Evolutionary conservation across 345 rosid species (phyloP).

Genomic region (Barbarea vulgaris): DNA sequence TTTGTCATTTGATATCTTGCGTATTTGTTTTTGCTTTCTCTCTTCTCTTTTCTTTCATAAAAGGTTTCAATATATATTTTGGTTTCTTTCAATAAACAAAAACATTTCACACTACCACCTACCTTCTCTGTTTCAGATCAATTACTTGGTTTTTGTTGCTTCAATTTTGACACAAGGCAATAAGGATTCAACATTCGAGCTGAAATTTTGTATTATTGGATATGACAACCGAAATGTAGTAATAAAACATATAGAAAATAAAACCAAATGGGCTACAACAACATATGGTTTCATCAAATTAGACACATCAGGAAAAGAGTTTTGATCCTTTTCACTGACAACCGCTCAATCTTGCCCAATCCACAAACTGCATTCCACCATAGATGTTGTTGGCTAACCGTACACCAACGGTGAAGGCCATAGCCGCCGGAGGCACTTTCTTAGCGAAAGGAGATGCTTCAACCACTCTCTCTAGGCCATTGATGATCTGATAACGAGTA

Average conservation of each 20-base stretch:
- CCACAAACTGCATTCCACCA: conserved; percentile 92
- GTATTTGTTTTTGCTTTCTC: not conserved
- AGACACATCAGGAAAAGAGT: not conserved
- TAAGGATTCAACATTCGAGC: not conserved
- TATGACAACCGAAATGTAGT: conserved; percentile 1
- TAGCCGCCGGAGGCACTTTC: conserved; percentile 67
- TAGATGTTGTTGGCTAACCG: conserved; percentile 82
- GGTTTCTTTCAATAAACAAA: not conserved
- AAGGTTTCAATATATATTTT: not conserved
- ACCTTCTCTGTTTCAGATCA: not conserved
- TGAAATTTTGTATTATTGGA: not conserved
- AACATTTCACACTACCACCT: not conserved
- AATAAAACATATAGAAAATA: not conserved
- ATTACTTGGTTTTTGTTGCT: not conserved
- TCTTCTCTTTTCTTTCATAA: not conserved
- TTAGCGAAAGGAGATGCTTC: conserved; percentile 78
- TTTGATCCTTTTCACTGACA: conserved; percentile 45
- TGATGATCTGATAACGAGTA: conserved; percentile 75
- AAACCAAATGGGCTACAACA: conserved; percentile 22
- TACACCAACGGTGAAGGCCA: conserved; percentile 88
- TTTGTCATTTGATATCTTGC: conserved; percentile 8
- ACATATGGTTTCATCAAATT: conserved; percentile 3
- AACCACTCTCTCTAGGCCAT: conserved; percentile 73
- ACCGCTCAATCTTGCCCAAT: conserved; percentile 85
- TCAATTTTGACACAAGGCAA: not conserved